Conservation (phyloP, 1,284 basidiomycete species). For the Trichosporon asahii region DNA sequence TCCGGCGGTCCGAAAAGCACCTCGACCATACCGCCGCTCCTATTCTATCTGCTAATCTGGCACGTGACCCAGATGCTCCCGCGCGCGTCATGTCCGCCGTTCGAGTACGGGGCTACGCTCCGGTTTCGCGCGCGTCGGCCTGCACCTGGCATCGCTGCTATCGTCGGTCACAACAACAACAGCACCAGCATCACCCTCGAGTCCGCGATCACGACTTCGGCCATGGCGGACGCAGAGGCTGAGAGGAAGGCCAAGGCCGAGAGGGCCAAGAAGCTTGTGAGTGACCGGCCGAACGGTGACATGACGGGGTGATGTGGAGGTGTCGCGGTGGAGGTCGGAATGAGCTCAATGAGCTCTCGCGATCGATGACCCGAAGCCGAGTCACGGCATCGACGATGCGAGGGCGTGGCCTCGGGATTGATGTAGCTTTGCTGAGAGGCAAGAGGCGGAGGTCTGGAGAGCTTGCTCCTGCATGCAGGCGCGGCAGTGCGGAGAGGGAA, state of each 20-base stretch:
- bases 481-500: background rate
- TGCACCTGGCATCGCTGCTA: no score
- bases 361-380: no score
- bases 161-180: no score
- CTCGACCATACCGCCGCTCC: background rate
- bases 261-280: conserved; percentile 46
- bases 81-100: background rate
- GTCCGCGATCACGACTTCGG: background rate
- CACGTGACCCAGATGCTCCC: background rate
- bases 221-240: conserved; percentile 25
- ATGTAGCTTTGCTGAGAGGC: no score
- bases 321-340: conserved; percentile 1
- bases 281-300: background rate
- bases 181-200: background rate
- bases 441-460: no score
- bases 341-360: no score
- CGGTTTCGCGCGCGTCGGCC: background rate
- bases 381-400: no score
- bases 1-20: background rate
- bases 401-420: no score
- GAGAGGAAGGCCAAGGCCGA: conserved; percentile 49
- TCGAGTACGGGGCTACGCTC: background rate
- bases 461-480: no score
- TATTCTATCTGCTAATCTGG: background rate
- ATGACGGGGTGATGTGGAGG: background rate